Base-by-base conservation (phyloP, 352 stramenopile genomes). In the Globisporangium barbulae region DNA sequence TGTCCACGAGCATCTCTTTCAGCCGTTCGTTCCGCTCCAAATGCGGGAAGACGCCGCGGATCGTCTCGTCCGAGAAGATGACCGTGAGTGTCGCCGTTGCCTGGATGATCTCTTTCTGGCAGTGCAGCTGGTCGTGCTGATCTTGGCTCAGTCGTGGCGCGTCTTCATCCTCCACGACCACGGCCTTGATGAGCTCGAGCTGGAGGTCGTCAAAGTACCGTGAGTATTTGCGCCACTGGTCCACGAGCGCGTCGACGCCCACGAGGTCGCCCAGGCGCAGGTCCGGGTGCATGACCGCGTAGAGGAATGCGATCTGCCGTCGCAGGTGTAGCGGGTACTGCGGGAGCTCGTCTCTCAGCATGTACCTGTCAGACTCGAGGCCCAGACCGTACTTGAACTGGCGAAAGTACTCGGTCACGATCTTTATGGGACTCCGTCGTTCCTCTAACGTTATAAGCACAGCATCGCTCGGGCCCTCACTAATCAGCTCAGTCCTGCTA, bases 141-240 rank as follows among this genome's bases (percentile, higher is more conserved):
- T 28, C 25, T 28, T 28, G 25, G 25, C 25, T 28, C 25, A 28
- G 25, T 28, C 25, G 25, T 28, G 35, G 8, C 35, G 9, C 8
- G 35, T 41, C 15, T 28, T 12, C 30, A 54, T 22, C 31, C 42
- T 48, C 30, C 5, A 54, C 52, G n/a, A 39, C 30, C 5, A 21
- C 45, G n/a, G 48, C 50, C 9, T 67, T 49, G 15, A 70, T 25
- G 5, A 72, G 58, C 3, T 63, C 50, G 9, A 73, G 17, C 15
- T 68, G 53, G 21, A 73, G 21, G 25, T 70, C 59, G 9, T 61
- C 19, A 45, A 64, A 61, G 48, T 53, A 76, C 41, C 63, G 60
- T 21, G 75, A 79, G 44, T 78, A 64, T 39, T 64, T 67, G 33
- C 65, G 62, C 72, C 77, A 85, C 42, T 85, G 67, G 6, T 76